A percentile compares a stretch with the other conserved stretches of the same genome.
Conservation (phyloP, 768 basidiomycete species). For the Mycena alexandri region DNA sequence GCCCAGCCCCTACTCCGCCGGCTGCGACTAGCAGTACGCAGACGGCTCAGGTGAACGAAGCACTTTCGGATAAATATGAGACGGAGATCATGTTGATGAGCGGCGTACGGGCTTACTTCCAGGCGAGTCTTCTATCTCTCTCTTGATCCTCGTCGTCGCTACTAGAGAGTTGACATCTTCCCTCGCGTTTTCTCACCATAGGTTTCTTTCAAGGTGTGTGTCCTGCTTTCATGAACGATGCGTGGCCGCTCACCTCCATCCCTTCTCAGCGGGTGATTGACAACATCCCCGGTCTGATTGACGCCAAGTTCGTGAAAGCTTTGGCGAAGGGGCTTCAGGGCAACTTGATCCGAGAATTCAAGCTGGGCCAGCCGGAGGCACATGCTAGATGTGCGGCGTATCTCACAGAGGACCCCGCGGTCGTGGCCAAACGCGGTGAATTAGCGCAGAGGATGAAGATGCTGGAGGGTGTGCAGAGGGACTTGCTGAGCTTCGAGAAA, state of each 20-base stretch:
- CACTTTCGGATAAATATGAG: too few species aligned
- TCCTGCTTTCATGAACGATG: too few species aligned
- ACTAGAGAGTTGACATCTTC: too few species aligned
- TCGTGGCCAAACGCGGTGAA: constrained; percentile 49
- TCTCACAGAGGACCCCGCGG: constrained; percentile 58
- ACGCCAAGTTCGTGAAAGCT: constrained; percentile 48
- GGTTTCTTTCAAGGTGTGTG: constrained; percentile 14
- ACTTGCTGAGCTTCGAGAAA: constrained; percentile 39
- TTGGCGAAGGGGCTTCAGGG: constrained; percentile 47
- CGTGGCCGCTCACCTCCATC: too few species aligned
- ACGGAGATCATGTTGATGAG: constrained; percentile 57
- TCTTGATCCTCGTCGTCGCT: too few species aligned
- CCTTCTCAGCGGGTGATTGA: constrained; percentile 64
- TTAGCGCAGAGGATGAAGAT: constrained; percentile 49
- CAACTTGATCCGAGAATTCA: constrained; percentile 50
- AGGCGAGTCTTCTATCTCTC: constrained; percentile 38
- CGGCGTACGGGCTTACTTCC: constrained; percentile 58
- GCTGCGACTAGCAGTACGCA: too few species aligned
- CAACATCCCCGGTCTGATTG: constrained; percentile 51
- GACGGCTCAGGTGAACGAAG: too few species aligned
- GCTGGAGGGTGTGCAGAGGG: constrained; percentile 54
- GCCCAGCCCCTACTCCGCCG: too few species aligned
- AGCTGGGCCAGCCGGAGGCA: constrained; percentile 48
- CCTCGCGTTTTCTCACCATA: too few species aligned
- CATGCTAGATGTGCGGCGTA: constrained; percentile 53